Conservation (phyloP, 169 alveolate genomes). For the Eimeria acervulina region DNA sequence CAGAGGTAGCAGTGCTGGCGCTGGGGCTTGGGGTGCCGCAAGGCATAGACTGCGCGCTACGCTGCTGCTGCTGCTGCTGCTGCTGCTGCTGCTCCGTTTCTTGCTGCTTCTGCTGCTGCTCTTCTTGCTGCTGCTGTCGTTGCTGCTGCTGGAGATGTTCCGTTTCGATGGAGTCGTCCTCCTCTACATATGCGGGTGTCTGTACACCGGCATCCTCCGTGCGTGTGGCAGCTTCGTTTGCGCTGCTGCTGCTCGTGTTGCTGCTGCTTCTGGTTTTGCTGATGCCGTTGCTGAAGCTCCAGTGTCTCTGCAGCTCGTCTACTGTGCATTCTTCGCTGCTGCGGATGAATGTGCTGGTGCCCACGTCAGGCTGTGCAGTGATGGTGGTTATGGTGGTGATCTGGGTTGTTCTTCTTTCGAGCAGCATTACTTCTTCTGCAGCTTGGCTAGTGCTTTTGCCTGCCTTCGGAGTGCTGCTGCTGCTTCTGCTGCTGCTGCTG, state of each 20-base stretch:
- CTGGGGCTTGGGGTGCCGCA: neutral
- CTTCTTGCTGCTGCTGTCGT: constrained; percentile 11
- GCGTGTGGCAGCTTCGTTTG: neutral
- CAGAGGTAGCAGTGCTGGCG: neutral
- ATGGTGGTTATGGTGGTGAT: constrained; percentile 47
- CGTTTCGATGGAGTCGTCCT: neutral
- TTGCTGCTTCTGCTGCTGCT: neutral
- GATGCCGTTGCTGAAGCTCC: constrained; percentile 48
- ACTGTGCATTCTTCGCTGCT: constrained; percentile 47
- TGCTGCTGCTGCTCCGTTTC: neutral
- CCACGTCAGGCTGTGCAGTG: constrained; percentile 50
- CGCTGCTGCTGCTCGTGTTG: neutral
- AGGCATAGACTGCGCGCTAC: neutral
- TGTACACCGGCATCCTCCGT: neutral
- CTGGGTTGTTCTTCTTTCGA: constrained; percentile 6
- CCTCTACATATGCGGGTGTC: neutral
- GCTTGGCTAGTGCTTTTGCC: neutral
- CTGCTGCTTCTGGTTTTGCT: neutral
- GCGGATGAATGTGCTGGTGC: constrained; percentile 2
- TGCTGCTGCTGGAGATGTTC: constrained; percentile 31
- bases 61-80: constrained; percentile 25
- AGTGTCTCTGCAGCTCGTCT: constrained; percentile 57
- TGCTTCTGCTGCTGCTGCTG: constrained; percentile 39
- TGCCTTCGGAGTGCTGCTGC: constrained; percentile 18
- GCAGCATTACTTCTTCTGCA: constrained; percentile 12